These are phyloP conservation scores for Anisodus tanguticus DNA, from an alignment of 257 asterid genomes.

Conservation along the genomic window DNA sequence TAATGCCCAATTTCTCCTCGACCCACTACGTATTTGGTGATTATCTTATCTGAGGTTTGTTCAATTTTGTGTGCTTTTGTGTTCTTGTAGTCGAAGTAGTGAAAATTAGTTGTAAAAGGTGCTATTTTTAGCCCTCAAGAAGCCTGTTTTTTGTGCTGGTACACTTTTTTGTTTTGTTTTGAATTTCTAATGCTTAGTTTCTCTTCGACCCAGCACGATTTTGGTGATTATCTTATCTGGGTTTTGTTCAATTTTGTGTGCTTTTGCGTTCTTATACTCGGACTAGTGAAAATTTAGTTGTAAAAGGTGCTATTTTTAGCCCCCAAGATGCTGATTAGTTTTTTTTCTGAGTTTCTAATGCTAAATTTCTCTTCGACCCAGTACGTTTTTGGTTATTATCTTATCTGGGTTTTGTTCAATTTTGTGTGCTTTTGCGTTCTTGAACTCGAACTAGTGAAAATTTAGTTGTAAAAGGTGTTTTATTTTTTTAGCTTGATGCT, in stretches of 20 bases:
- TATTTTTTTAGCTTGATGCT: neutral
- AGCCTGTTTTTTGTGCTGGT: conserved; percentile 64
- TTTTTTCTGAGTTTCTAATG: neutral
- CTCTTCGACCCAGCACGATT: conserved; percentile 28
- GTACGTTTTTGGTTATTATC: neutral
- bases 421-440: neutral
- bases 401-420: neutral
- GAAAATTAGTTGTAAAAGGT: neutral
- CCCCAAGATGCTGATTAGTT: conserved; percentile 29
- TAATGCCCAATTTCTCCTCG: conserved; percentile 30
- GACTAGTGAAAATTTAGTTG: neutral
- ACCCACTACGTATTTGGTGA: conserved; percentile 21
- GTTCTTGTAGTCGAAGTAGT: neutral
- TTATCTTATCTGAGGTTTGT: neutral
- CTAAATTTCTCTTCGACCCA: conserved; percentile 36
- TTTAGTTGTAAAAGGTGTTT: neutral
- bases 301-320: neutral
- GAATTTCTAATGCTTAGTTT: conserved; percentile 21
- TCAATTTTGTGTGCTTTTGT: neutral
- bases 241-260: neutral
- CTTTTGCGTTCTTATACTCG: neutral
- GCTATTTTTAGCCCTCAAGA: neutral
- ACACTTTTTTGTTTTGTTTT: neutral
- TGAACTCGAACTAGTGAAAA: neutral
- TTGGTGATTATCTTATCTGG: neutral